Conservation (phyloP, 1,284 basidiomycete species). For the Rugosomyces carneus region DNA sequence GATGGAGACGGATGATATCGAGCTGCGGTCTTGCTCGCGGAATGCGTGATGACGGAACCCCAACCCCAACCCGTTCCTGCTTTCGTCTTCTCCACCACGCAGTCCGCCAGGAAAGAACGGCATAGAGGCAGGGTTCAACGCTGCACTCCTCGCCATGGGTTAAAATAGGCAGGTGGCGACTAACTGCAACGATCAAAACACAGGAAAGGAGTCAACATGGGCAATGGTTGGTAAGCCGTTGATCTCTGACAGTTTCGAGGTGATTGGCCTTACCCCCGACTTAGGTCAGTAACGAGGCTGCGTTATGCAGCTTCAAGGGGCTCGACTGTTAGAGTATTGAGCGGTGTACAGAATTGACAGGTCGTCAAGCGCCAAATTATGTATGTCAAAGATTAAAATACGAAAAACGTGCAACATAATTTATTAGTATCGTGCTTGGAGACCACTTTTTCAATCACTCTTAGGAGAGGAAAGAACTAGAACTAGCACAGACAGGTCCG, state of each 20-base stretch:
- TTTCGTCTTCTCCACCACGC: slow-evolving; percentile 51
- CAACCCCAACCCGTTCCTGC: slow-evolving; percentile 29
- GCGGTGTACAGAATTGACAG: slow-evolving; percentile 8
- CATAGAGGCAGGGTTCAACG: slow-evolving; percentile 73
- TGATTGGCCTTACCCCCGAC: slow-evolving; percentile 22
- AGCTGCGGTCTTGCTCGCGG: slow-evolving; percentile 50
- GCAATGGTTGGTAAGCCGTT: slow-evolving; percentile 23
- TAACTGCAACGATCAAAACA: slow-evolving; percentile 27
- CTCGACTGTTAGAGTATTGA: not conserved
- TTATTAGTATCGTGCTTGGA: too few relatives aligned
- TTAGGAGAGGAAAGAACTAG: too few relatives aligned
- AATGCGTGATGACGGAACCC: slow-evolving; percentile 41
- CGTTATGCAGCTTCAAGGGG: slow-evolving; percentile 30
- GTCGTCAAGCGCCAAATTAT: slow-evolving; percentile 8
- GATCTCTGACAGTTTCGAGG: slow-evolving; percentile 14
- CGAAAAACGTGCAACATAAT: too few relatives aligned
- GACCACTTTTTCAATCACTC: too few relatives aligned
- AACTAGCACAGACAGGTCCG: too few relatives aligned
- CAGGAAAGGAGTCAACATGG: slow-evolving; percentile 19
- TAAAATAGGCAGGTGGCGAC: slow-evolving; percentile 30
- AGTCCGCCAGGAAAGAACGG: slow-evolving; percentile 74
- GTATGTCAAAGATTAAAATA: not conserved
- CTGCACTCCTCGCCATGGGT: slow-evolving; percentile 66
- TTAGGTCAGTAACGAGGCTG: slow-evolving; percentile 26
- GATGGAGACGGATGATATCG: slow-evolving; percentile 48